Evolutionary conservation across 306 rosid species (phyloP), one percentile per base, ranked within the genome.

Genomic region (Hylodesmum podocarpum): DNA sequence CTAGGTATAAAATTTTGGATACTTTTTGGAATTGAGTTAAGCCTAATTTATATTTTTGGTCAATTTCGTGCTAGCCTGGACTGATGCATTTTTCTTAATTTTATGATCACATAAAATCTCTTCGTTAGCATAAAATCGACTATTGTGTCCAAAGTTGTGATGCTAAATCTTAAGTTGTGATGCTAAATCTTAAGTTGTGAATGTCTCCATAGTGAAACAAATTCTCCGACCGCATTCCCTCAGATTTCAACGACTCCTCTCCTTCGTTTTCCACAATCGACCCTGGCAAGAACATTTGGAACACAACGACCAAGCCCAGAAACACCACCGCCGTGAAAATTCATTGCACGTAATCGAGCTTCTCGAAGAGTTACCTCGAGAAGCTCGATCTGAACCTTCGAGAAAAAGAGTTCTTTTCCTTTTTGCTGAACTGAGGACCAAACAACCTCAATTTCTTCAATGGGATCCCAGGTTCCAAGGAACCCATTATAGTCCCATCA

Each of bases 401-500:
- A 3, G 88, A 61, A 73, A 89, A 92, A 19, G 89, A 82, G 81
- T 81, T 66, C 14, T 82, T 86, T n/a, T 93, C 96, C 41, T 81
- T 84, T 73, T 89, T 82, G 34, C 80, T 62, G 2, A 87, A 76
- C 2, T 73, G 75, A 66, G 89, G 34, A 55, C 96, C 91, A 64
- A 89, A 84, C 59, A 77, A 77, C 72, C 88, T 88, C 88, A 88
- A 90, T 77, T 91, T 92, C 79, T 92, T 96, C 73, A 82, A 83
- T 54, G 90, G 78, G 81, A 76, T 65, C 78, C 88, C 91, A 28
- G 78, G 80, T 75, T 92, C 98, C 84, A 93, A 70, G 28, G 97
- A 91, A 91, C 97, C 99, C 99, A 96, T 96, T 83, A 87, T 66
- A 82, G 83, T 84, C 85, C 92, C 97, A 94, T 91, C 79, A 85